Evolutionary conservation across 2,329 filamentous ascomycete genomes (phyloP).

Genomic region (Trichoderma koningii): DNA sequence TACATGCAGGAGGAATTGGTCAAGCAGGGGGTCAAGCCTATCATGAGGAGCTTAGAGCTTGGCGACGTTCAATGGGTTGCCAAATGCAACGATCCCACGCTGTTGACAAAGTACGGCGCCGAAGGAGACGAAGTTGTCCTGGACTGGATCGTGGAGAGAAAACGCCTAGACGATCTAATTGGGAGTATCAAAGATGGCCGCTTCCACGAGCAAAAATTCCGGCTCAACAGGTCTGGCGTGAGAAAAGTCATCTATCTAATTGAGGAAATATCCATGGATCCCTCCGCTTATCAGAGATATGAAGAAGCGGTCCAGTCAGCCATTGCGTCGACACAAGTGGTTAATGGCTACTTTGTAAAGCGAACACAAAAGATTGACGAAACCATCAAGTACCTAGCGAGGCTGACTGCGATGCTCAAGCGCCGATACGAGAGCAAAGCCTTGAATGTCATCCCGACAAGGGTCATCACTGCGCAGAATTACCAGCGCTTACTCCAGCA

Average conservation of each 20-base stretch:
- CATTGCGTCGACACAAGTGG: constrained; percentile 75
- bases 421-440: constrained; percentile 61
- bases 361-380: constrained; percentile 75
- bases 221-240: constrained; percentile 70
- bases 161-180: constrained; percentile 78
- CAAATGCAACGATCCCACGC: constrained; percentile 62
- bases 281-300: constrained; percentile 56
- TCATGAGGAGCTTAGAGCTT: constrained; percentile 69
- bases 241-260: constrained; percentile 77
- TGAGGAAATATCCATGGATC: constrained; percentile 68
- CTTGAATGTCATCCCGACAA: constrained; percentile 66
- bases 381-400: constrained; percentile 72
- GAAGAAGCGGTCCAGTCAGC: constrained; percentile 70
- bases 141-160: constrained; percentile 80
- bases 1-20: constrained; percentile 73
- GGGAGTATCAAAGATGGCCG: constrained; percentile 79
- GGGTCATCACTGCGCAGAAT: constrained; percentile 62
- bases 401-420: constrained; percentile 70
- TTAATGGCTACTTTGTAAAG: constrained; percentile 79
- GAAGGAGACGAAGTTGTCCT: constrained; percentile 72
- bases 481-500: constrained; percentile 66
- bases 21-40: constrained; percentile 65
- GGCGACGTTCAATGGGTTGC: constrained; percentile 82
- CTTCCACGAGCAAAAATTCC: constrained; percentile 84
- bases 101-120: constrained; percentile 57